These are phyloP conservation scores for Glycine tomentella DNA, from an alignment of 306 rosid species.

Conservation along the genomic window DNA sequence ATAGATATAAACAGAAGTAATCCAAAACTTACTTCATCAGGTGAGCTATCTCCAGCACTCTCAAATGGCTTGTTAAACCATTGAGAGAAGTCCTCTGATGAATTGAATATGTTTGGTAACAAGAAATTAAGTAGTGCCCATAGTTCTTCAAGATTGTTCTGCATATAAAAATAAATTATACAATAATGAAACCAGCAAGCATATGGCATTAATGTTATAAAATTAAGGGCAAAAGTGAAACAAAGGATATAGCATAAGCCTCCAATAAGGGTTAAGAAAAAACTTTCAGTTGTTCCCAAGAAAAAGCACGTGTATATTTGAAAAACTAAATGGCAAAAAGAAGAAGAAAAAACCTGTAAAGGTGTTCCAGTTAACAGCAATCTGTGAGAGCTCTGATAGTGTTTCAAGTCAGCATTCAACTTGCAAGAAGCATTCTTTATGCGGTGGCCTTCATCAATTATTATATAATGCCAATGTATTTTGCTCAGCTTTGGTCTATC, in stretches of 20 bases:
- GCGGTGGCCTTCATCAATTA: slow-evolving; percentile 99
- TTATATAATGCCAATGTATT: slow-evolving; percentile 94
- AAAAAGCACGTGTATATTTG: neutral
- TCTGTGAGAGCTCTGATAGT: slow-evolving; percentile 96
- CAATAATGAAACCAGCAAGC: slow-evolving; percentile 43
- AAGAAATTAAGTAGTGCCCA: slow-evolving; percentile 99
- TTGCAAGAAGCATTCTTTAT: slow-evolving; percentile 99
- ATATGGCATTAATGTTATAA: slow-evolving; percentile 9
- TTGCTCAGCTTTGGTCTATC: slow-evolving; percentile 98
- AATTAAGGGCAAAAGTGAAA: slow-evolving; percentile 15
- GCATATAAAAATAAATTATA: slow-evolving; percentile 39
- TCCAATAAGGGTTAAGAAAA: slow-evolving; percentile 14
- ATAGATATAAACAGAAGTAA: slow-evolving; percentile 31
- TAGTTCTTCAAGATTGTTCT: slow-evolving; percentile 98
- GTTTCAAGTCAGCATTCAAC: slow-evolving; percentile 91
- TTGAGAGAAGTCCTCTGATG: slow-evolving; percentile 96
- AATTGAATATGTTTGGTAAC: slow-evolving; percentile 96
- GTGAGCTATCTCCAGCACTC: slow-evolving; percentile 90
- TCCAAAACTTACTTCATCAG: slow-evolving; percentile 77
- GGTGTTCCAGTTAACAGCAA: slow-evolving; percentile 99
- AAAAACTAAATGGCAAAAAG: neutral
- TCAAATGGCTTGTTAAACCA: slow-evolving; percentile 99
- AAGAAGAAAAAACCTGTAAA: slow-evolving; percentile 72
- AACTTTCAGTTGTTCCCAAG: neutral
- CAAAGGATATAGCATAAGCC: slow-evolving; percentile 21